Evolutionary conservation across 2,329 filamentous ascomycete genomes (phyloP), one percentile per base, ranked within the genome.

Genomic region (Chaetomium sp.): DNA sequence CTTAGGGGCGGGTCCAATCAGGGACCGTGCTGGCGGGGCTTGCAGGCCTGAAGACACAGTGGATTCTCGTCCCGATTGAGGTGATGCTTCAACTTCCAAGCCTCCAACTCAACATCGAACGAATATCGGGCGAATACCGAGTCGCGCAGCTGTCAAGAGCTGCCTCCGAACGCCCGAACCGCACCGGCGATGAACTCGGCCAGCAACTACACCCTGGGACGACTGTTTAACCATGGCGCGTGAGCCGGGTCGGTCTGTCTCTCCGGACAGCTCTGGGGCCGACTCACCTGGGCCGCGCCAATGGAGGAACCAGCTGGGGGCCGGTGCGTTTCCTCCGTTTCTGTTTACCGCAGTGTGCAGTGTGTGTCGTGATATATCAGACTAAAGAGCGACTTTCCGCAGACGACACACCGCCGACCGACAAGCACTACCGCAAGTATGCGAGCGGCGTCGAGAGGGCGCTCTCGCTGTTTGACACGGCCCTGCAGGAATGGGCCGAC

Each of bases 401-500:
- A 27, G 38, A 4, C 36, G 36, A 80, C 49, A 62, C 72, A 49
- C 75, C 75, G 11, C 73, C 72, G 44, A 84, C 82, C 69, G 84
- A 86, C 71, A 86, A 86, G 70, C 71, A 79, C 52, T 92, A 89
- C 69, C 89, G 91, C 62, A 88, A 91, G 70, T 99, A 97, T 82
- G 90, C 91, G 45, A 83, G 86, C 49, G 88, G 85, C 56, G 86
- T 99, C 62, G 92, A 97, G 67, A 84, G 91, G 70, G 88, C 91
- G 37, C 79, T 99, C 59, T 82, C 88, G 46, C 79, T 96, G 37
- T 99, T 96, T 75, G 94, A 99, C 69, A 91, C 89, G 12, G 85
- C 90, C 35, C 79, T 96, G 64, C 91, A 97, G 73, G 94, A 99
- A 83, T 99, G 94, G 94, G 94, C 95, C 49, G 94, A 99, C 74